Base-by-base conservation (phyloP, 1,284 basidiomycete species). In the Leccinum proliferum region DNA sequence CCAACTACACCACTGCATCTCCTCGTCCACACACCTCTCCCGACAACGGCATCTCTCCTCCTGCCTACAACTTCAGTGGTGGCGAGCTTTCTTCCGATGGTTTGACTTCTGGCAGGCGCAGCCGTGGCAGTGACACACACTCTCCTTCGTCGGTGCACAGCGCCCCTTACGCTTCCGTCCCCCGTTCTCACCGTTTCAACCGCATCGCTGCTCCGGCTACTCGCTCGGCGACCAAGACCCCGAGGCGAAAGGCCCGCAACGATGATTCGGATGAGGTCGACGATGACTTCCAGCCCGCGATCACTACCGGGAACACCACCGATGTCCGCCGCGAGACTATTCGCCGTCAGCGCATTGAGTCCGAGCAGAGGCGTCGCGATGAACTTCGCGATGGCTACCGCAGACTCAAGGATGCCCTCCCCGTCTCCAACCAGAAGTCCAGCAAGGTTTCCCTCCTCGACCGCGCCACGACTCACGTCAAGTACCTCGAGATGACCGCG, bases 361-460 rank as follows among this genome's bases (percentile, higher is more conserved):
- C 89, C 32, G 88, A 90, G 79, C 90, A 95, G 81, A 82, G 91
- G 68, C 84, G 92, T 69, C 86, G 92, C 57, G 90, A 94, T 70
- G 92, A 94, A 77, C 87, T 94, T 69, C 81, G 91, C 62, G 90
- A 93, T 64, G 92, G 92, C 63, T 95, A 94, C 77, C 84, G 87
- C 70, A 83, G 88, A 62, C 86, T 95, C 76, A 92, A 92, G 82
- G 89, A 91, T 67, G 88, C 87, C 60, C 85, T 95, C 65, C 93
- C 93, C 29, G 79, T 86, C 61, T 90, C 89, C 57, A 92, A 91
- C 79, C 92, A 94, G 82, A 91, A 93, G 80, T 87, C 88, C 15
- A 92, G 89, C 83, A 94, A 95, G 79, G 88, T 92, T 60, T 89
- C 86, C 64, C 79, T 94, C 63, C 84, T 95, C 69, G 92, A 94